Percentiles rank a stretch among this genome's conserved stretches.
These are phyloP conservation scores for Brassica hybrid DNA, from an alignment of 441 rosid species.

Conservation along the genomic window DNA sequence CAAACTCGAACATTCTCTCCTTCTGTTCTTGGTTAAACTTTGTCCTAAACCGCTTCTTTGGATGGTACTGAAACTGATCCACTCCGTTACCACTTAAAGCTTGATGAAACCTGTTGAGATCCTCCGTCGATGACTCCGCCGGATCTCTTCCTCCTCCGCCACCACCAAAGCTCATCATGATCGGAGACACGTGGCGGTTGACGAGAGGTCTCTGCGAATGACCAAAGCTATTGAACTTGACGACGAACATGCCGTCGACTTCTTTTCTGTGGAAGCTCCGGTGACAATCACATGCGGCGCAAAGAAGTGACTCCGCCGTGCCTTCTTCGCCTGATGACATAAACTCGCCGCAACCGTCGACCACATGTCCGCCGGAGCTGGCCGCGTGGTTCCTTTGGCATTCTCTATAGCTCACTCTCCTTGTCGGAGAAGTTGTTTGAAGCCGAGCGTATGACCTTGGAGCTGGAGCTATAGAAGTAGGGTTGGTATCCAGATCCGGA, in stretches of 20 bases:
- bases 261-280: constrained; percentile 82
- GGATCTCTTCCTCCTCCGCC: constrained; percentile 51
- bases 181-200: constrained; percentile 47
- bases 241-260: constrained; percentile 47
- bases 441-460: constrained; percentile 50
- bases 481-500: too few relatives aligned
- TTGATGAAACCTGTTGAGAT: constrained; percentile 52
- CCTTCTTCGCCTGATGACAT: constrained; percentile 82
- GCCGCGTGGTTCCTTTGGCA: constrained; percentile 88
- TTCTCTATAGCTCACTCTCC: constrained; percentile 58
- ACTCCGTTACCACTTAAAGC: constrained; percentile 29
- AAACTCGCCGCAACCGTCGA: constrained; percentile 95
- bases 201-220: constrained; percentile 21
- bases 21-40: constrained; percentile 81
- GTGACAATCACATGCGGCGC: constrained; percentile 95
- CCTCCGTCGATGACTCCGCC: constrained; percentile 79
- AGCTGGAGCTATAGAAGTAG: constrained; percentile 24
- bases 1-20: constrained; percentile 75
- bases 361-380: constrained; percentile 60
- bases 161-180: constrained; percentile 61
- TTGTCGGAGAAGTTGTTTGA: constrained; percentile 37
- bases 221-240: constrained; percentile 29
- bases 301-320: constrained; percentile 59
- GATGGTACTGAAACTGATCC: constrained; percentile 37
- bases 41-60: constrained; percentile 82